Percentiles rank a stretch among this genome's conserved stretches.
These are phyloP conservation scores for Aspergillus affinis DNA, from an alignment of 495 filamentous ascomycete species.

Conservation along the genomic window DNA sequence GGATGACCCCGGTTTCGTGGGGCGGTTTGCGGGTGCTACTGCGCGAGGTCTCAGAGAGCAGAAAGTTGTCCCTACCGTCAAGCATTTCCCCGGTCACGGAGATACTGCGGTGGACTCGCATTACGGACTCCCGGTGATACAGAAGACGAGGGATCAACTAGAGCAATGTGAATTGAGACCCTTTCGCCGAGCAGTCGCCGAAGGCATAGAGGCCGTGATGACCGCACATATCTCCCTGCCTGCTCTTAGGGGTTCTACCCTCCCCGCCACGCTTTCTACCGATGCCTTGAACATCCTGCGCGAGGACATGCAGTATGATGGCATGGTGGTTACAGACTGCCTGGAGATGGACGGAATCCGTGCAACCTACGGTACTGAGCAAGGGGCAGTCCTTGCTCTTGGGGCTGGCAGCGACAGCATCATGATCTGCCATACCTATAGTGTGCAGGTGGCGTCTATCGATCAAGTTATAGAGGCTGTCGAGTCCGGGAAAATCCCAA, in stretches of 20 bases:
- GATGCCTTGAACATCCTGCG: slow-evolving; percentile 39
- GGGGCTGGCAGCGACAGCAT: slow-evolving; percentile 50
- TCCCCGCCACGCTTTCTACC: slow-evolving; percentile 40
- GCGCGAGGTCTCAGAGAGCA: slow-evolving; percentile 38
- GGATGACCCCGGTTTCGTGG: slow-evolving; percentile 41
- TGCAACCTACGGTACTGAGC: slow-evolving; percentile 45
- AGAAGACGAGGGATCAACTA: slow-evolving; percentile 37
- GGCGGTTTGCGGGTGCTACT: slow-evolving; percentile 36
- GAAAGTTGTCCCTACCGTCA: slow-evolving; percentile 40
- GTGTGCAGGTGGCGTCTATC: slow-evolving; percentile 45
- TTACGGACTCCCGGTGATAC: slow-evolving; percentile 41
- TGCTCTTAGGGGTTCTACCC: slow-evolving; percentile 28
- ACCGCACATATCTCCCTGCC: slow-evolving; percentile 46
- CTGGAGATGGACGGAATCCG: slow-evolving; percentile 51
- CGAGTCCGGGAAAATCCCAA: slow-evolving; percentile 32
- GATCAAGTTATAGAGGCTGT: slow-evolving; percentile 41
- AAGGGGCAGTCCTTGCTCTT: slow-evolving; percentile 46
- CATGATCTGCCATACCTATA: slow-evolving; percentile 53
- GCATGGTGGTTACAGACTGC: slow-evolving; percentile 42
- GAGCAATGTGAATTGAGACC: slow-evolving; percentile 43
- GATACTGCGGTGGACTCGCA: slow-evolving; percentile 46
- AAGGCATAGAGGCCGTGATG: slow-evolving; percentile 43
- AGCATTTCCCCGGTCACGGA: slow-evolving; percentile 47
- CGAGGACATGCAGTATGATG: slow-evolving; percentile 41
- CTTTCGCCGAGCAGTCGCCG: slow-evolving; percentile 43